Base-by-base conservation (phyloP, 2,329 filamentous ascomycete genomes). In the Endocalyx cinctus region DNA sequence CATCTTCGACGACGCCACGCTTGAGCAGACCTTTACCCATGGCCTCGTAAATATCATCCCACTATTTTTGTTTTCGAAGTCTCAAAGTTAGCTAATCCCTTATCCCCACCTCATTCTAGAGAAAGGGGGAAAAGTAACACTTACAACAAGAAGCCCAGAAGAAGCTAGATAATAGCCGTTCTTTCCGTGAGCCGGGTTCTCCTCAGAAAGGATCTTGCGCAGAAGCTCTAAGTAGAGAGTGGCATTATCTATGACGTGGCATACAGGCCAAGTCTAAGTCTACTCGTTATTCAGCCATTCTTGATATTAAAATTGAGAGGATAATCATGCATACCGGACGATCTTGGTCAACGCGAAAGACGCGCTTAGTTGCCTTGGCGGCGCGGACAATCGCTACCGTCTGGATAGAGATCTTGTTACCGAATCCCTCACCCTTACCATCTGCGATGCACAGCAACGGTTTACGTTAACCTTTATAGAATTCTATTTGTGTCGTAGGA, bases 131-230 rank as follows among this genome's bases (percentile, higher is more conserved):
- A 29, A 12, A 16, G 14, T 11, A 16, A 15, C 10, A 26, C 37
- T 33, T 37, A 52, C 49, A 0, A 58, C 58, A 5, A 76, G 53
- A 13, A 52, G 60, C 1, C 72, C 72, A 0, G 69, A 53, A 0
- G 69, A 45, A 1, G 70, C 72, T 6, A 75, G 61, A 42, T 69
- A 76, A 41, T 67, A 74, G 0, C 72, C 71, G 1, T 63, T 54
- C 33, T 57, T 62, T 0, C 67, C 67, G 31, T 64, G 39, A 3
- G 49, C 59, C 0, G 59, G 53, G 5, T 62, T 50, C 10, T 57
- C 47, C 1, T 51, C 62, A 2, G 39, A 42, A 3, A 75, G 43
- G 10, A 75, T 74, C 3, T 49, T 55, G 2, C 58, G 55, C 6
- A 74, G 43, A 0, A 76, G 52, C 3, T 60, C 47, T 2, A 73